Conservation (phyloP, 1,284 basidiomycete species). For the Pascua guehoae region DNA sequence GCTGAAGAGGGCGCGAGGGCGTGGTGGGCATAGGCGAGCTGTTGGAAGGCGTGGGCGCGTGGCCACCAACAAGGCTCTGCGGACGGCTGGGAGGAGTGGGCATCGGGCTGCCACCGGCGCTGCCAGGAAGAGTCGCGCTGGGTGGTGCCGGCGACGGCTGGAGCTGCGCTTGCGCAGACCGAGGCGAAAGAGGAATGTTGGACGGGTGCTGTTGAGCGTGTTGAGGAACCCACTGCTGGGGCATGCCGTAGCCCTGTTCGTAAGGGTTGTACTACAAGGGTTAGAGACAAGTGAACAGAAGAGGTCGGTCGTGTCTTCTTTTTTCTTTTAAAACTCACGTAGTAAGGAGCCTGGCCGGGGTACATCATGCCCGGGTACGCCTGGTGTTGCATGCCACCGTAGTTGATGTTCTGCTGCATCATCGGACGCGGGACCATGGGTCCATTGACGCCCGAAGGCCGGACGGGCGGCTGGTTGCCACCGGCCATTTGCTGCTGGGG, state of each 20-base stretch:
- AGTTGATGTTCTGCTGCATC: constrained; percentile 21
- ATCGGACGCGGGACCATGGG: constrained; percentile 14
- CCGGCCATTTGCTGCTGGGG: constrained; percentile 17
- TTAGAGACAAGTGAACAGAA: no score
- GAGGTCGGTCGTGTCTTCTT: background rate
- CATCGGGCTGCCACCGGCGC: constrained; percentile 31
- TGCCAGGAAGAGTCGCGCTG: constrained; percentile 26
- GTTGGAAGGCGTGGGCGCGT: constrained; percentile 26
- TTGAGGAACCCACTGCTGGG: constrained; percentile 26
- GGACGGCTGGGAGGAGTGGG: constrained; percentile 40
- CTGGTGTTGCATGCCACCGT: constrained; percentile 6
- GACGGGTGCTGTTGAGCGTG: constrained; percentile 26
- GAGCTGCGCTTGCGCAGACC: constrained; percentile 26
- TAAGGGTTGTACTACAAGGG: constrained; percentile 10
- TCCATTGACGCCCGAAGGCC: constrained; percentile 8
- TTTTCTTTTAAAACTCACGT: constrained; percentile 24
- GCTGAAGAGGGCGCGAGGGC: constrained; percentile 27
- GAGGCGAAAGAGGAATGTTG: constrained; percentile 36
- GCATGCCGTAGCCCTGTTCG: constrained; percentile 26
- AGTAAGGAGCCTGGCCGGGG: constrained; percentile 27
- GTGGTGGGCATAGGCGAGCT: constrained; percentile 34
- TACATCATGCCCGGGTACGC: constrained; percentile 37
- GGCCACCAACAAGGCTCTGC: constrained; percentile 27
- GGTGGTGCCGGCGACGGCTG: constrained; percentile 33
- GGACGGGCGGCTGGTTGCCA: constrained; percentile 13